phyloP scores from a whole-genome alignment of 495 filamentous ascomycete species.

The Penicillium bovifimosum region DNA sequence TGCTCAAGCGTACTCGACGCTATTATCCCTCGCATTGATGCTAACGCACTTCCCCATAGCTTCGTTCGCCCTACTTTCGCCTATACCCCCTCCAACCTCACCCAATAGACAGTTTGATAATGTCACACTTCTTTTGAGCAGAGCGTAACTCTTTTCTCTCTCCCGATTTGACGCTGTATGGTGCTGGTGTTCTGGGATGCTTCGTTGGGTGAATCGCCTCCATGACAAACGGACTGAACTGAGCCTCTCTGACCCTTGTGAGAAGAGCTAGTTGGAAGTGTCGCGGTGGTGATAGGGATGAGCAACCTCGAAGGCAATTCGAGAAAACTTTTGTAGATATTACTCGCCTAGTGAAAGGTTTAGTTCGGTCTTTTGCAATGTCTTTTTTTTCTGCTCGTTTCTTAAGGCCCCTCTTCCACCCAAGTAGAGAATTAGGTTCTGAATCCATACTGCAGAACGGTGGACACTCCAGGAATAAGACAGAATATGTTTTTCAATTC shows the following conservation, averaged over 20 bases:
- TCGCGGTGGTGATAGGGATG: constrained; percentile 1
- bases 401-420: not conserved
- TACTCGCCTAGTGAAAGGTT: constrained; percentile 24
- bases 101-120: constrained; percentile 25
- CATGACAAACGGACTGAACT: constrained; percentile 12
- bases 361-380: constrained; percentile 30
- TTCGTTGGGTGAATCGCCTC: constrained; percentile 1
- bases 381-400: constrained; percentile 13
- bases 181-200: constrained; percentile 6
- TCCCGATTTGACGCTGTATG: constrained; percentile 9
- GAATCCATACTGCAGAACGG: too few relatives aligned
- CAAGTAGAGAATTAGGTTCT: too few relatives aligned
- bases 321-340: constrained; percentile 39
- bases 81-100: constrained; percentile 39
- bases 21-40: not conserved
- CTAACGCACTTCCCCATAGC: constrained; percentile 17
- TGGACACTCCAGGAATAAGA: not conserved
- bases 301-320: constrained; percentile 10
- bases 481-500: not conserved
- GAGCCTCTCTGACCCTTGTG: constrained; percentile 1
- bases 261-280: constrained; percentile 6
- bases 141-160: constrained; percentile 1
- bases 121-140: constrained; percentile 1
- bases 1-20: not conserved
- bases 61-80: constrained; percentile 45